Evolutionary conservation across 2,329 filamentous ascomycete genomes (phyloP).

Genomic region (Pyrenochaeta sp.): DNA sequence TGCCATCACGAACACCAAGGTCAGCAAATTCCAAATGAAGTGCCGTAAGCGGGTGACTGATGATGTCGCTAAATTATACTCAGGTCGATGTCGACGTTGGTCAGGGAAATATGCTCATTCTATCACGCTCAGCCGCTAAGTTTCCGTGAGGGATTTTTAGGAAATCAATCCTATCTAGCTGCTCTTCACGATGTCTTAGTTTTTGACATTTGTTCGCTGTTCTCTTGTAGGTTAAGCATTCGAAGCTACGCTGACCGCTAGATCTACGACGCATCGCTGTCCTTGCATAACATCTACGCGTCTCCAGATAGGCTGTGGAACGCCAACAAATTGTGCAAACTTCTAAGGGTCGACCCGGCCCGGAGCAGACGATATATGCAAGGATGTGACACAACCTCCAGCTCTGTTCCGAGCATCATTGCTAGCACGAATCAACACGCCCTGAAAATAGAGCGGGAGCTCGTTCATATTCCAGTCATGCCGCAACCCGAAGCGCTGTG

Average conservation of each 20-base stretch:
- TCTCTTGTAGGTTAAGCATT: not conserved
- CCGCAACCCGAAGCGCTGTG: constrained; percentile 18
- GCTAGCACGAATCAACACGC: constrained; percentile 17
- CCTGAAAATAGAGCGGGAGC: constrained; percentile 13
- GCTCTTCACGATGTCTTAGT: not conserved
- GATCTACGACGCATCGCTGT: constrained; percentile 4
- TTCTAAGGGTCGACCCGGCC: constrained; percentile 16
- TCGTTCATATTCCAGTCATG: constrained; percentile 27
- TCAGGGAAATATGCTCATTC: not conserved
- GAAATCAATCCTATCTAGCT: not conserved
- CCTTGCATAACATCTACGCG: constrained; percentile 25
- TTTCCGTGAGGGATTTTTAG: not conserved
- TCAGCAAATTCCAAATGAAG: not conserved
- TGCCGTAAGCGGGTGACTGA: not conserved
- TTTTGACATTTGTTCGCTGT: not conserved
- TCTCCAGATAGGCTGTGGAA: constrained; percentile 26
- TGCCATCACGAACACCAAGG: not conserved
- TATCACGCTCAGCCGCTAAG: not conserved
- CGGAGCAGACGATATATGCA: constrained; percentile 20
- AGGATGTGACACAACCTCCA: constrained; percentile 30
- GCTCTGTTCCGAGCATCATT: constrained; percentile 22
- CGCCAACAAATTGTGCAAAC: constrained; percentile 21
- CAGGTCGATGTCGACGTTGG: not conserved
- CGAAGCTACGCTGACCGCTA: constrained; percentile 5
- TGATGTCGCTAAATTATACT: not conserved